Evolutionary conservation across 805 yeast genomes (phyloP).

Genomic region (Sugiyamaella valdiviana): DNA sequence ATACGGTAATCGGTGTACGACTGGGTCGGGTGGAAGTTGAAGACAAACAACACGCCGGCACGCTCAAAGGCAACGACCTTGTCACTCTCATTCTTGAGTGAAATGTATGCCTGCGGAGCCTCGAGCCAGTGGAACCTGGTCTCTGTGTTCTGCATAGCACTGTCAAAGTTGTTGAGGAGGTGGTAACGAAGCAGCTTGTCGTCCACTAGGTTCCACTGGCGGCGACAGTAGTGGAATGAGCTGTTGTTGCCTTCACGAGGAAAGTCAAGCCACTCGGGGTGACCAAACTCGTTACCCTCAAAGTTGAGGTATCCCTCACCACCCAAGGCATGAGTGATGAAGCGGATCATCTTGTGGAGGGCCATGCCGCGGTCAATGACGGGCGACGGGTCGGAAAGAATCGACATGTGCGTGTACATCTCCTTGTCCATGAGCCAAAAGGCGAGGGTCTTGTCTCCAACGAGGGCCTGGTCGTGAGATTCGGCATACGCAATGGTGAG

Average conservation of each 20-base stretch:
- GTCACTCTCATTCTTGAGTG: constrained; percentile 82
- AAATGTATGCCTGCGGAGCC: constrained; percentile 72
- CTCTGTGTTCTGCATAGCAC: constrained; percentile 76
- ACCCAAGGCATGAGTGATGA: constrained; percentile 83
- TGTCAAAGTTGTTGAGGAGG: constrained; percentile 73
- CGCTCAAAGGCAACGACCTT: constrained; percentile 87
- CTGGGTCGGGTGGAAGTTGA: constrained; percentile 83
- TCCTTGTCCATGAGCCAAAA: constrained; percentile 99
- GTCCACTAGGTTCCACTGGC: constrained; percentile 83
- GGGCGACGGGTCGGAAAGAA: constrained; percentile 63
- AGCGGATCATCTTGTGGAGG: constrained; percentile 83
- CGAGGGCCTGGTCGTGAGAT: constrained; percentile 95
- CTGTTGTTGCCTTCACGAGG: constrained; percentile 86
- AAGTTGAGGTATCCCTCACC: constrained; percentile 96
- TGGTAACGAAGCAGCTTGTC: constrained; percentile 77
- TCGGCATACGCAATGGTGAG: constrained; percentile 89
- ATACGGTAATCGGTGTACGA: constrained; percentile 82
- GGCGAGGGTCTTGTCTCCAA: constrained; percentile 93
- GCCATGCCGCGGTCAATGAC: constrained; percentile 85
- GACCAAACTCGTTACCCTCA: constrained; percentile 98
- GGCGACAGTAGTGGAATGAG: constrained; percentile 87
- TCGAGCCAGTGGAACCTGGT: constrained; percentile 63
- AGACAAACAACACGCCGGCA: constrained; percentile 73
- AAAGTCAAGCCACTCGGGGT: constrained; percentile 98
- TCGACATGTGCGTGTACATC: constrained; percentile 94